phyloP scores from a whole-genome alignment of 257 asterid genomes.

The Petrea volubilis region DNA sequence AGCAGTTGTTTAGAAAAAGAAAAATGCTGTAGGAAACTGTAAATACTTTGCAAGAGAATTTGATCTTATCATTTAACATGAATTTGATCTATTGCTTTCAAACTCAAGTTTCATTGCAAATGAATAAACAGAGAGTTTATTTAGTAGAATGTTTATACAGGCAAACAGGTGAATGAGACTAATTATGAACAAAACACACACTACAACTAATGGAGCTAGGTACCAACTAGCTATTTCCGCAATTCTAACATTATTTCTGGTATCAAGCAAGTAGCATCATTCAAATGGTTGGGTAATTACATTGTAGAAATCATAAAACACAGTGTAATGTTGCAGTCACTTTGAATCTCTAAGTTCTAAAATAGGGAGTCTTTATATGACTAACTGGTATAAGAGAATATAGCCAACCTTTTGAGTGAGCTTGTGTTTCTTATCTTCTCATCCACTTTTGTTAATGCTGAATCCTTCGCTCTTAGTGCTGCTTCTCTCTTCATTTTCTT shows the following conservation, averaged over 20 bases:
- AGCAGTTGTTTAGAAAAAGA: no score
- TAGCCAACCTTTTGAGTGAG: constrained; percentile 49
- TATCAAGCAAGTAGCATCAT: constrained; percentile 24
- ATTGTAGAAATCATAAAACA: constrained; percentile 17
- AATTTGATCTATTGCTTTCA: not conserved
- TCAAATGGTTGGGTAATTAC: constrained; percentile 30
- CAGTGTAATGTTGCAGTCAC: not conserved
- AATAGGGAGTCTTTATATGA: not conserved
- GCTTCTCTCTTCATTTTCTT: constrained; percentile 75
- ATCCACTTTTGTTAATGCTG: constrained; percentile 33
- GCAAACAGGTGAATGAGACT: constrained; percentile 23
- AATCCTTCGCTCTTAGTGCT: constrained; percentile 53
- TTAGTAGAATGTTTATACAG: constrained; percentile 24
- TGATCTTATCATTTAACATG: no score
- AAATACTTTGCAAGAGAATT: not conserved
- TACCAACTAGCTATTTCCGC: constrained; percentile 11
- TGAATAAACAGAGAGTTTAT: constrained; percentile 20
- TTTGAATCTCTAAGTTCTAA: no score
- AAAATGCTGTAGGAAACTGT: no score
- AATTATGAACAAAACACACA: constrained; percentile 11
- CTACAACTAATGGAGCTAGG: constrained; percentile 15
- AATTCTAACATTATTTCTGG: constrained; percentile 31
- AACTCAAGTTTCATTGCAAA: constrained; percentile 5
- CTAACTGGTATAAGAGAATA: not conserved
- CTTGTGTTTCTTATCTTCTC: constrained; percentile 41